A percentile compares a stretch with the other conserved stretches of the same genome.
These are phyloP conservation scores for Fomes fomentarius DNA, from an alignment of 1,284 basidiomycete genomes.

Conservation along the genomic window DNA sequence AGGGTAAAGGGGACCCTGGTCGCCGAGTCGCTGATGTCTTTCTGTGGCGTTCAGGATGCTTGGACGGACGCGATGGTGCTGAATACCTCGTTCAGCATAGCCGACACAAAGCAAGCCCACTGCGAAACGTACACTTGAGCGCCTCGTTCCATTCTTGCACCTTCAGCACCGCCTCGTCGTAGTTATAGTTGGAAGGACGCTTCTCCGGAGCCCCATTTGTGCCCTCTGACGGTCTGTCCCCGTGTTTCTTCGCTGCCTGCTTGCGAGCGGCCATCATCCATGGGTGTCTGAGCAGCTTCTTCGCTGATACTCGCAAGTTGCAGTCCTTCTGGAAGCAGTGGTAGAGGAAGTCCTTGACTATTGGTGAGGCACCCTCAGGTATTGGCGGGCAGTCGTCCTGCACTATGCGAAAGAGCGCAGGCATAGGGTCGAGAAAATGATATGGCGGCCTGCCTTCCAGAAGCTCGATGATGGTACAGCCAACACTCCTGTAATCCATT, in stretches of 20 bases:
- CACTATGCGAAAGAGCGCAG: conserved; percentile 96
- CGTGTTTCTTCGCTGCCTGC: conserved; percentile 58
- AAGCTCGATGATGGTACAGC: conserved; percentile 96
- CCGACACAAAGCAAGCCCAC: conserved; percentile 1
- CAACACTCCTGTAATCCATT: conserved; percentile 71
- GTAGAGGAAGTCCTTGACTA: conserved; percentile 95
- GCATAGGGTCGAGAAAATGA: conserved; percentile 96
- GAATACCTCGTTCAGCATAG: conserved; percentile 6
- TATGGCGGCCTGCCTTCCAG: conserved; percentile 96
- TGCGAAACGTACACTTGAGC: conserved; percentile 72
- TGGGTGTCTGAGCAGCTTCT: conserved; percentile 90
- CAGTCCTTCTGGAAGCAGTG: conserved; percentile 99
- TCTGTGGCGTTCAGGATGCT: conserved; percentile 48
- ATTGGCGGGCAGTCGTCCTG: conserved; percentile 97
- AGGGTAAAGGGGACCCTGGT: conserved; percentile 32
- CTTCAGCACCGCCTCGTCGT: conserved; percentile 91
- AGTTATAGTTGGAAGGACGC: conserved; percentile 77
- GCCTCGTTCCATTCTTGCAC: conserved; percentile 99
- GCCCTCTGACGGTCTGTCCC: conserved; percentile 42
- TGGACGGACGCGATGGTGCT: conserved; percentile 54
- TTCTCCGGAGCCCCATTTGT: conserved; percentile 42
- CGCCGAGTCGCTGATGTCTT: conserved; percentile 38
- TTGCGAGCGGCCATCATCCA: conserved; percentile 92
- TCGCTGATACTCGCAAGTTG: conserved; percentile 91
- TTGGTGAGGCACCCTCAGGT: conserved; percentile 91